Evolutionary conservation across 2,329 filamentous ascomycete genomes (phyloP), one percentile per base, ranked within the genome.

Genomic region (Cordyceps fumosorosea): DNA sequence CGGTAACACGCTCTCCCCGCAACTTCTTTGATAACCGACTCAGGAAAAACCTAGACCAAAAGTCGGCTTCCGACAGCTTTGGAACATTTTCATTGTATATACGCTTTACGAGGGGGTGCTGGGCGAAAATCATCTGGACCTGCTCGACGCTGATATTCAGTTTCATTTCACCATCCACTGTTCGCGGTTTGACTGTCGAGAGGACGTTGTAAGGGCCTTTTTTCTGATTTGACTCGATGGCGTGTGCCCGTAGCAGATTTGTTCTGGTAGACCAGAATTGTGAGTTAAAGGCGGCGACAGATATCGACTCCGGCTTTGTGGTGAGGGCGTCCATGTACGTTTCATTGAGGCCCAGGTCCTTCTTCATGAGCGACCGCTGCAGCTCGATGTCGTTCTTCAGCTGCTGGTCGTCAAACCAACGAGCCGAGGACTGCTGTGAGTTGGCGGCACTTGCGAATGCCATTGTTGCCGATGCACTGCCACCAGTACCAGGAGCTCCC

Each of bases 181-280:
- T 85, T 60, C 87, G 85, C 32, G 75, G 75, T 44, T 77, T 74
- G 20, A 98, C 87, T 20, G 90, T 89, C 0, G 95, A 93, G 20
- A 99, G 80, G 7, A 98, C 93, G 68, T 99, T 98, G 76, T 97
- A 97, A 3, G 91, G 87, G 6, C 93, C 95, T 66, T 90, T 89
- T 68, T 87, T 89, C 77, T 99, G 96, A 63, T 85, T 87, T 61
- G 84, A 87, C 75, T 98, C 92, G 52, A 96, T 95, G 1, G 92
- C 93, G 76, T 97, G 90, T 0, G 93, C 89, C 14, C 95, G 89
- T 34, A 99, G 81, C 37, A 97, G 79, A 72, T 91, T 91, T 53
- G 93, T 84, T 52, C 96, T 84, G 2, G 91, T 91, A 1, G 91
- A 91, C 95, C 95, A 99, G 77, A 99, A 99, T 73, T 97, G 93